Conservation (phyloP, 2,329 filamentous ascomycete species). For the Clonostachys chloroleuca region DNA sequence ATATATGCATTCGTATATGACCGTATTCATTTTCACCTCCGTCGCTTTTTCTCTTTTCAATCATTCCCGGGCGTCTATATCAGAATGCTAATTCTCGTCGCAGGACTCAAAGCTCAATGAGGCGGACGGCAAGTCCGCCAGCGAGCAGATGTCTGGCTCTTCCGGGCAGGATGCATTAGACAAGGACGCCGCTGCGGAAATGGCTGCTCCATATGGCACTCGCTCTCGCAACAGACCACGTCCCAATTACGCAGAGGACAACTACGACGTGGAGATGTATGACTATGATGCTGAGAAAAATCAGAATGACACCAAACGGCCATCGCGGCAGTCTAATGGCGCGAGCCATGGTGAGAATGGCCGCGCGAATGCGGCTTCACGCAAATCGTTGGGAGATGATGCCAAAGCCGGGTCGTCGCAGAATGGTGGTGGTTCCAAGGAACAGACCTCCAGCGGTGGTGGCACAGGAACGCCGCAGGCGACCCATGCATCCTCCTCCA, state of each 20-base stretch:
- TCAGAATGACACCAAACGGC: constrained; percentile 54
- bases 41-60: constrained; percentile 2
- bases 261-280: constrained; percentile 81
- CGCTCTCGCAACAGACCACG: constrained; percentile 87
- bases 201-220: constrained; percentile 77
- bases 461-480: constrained; percentile 22
- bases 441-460: constrained; percentile 17
- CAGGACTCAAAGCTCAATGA: constrained; percentile 28
- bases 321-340: constrained; percentile 38
- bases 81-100: constrained; percentile 10
- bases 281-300: constrained; percentile 59
- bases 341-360: constrained; percentile 28
- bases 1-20: constrained; percentile 6
- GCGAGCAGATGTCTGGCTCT: constrained; percentile 41
- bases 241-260: constrained; percentile 94
- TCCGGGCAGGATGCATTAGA: constrained; percentile 37
- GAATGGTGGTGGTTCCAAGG: constrained; percentile 24
- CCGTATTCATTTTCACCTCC: constrained; percentile 4
- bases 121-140: constrained; percentile 21
- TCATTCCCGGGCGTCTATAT: background rate
- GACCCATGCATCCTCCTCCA: constrained; percentile 40
- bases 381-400: constrained; percentile 34
- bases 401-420: constrained; percentile 25
- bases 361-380: constrained; percentile 25
- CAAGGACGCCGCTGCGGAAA: constrained; percentile 46